Evolutionary conservation across 768 basidiomycete species (phyloP).

Genomic region (Leucogyrophana mollusca): DNA sequence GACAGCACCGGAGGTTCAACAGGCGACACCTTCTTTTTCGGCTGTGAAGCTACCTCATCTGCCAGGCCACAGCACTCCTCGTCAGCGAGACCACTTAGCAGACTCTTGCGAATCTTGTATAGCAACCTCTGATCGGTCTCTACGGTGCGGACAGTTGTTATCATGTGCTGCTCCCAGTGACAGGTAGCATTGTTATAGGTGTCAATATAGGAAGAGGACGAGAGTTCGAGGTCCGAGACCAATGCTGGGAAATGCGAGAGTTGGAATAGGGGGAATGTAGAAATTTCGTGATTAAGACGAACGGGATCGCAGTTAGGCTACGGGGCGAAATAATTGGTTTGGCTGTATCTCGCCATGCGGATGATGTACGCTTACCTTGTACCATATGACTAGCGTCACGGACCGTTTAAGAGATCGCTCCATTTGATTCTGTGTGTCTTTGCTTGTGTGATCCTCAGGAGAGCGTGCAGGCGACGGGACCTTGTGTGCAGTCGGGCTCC

Average conservation of each 20-base stretch:
- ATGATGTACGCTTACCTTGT: conserved; percentile 46
- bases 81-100: conserved; percentile 56
- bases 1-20: not conserved
- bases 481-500: conserved; percentile 5
- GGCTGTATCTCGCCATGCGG: no score
- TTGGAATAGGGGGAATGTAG: conserved; percentile 66
- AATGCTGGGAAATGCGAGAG: conserved; percentile 52
- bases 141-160: conserved; percentile 57
- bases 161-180: conserved; percentile 69
- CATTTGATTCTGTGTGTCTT: conserved; percentile 30
- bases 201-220: conserved; percentile 54
- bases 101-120: conserved; percentile 57
- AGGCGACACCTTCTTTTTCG: conserved; percentile 17
- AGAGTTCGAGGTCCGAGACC: conserved; percentile 54
- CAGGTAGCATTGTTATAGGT: conserved; percentile 51
- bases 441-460: not conserved
- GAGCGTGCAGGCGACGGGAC: conserved; percentile 9
- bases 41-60: conserved; percentile 55
- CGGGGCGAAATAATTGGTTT: conserved; percentile 6
- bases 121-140: conserved; percentile 59
- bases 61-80: conserved; percentile 55
- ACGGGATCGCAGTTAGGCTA: conserved; percentile 56
- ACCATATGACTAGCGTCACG: conserved; percentile 69
- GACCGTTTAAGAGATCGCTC: conserved; percentile 46
- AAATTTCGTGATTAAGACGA: conserved; percentile 53